A percentile compares a stretch with the other conserved stretches of the same genome.
These are phyloP conservation scores for Komagataella ulmi DNA, from an alignment of 805 yeast species.

Conservation along the genomic window DNA sequence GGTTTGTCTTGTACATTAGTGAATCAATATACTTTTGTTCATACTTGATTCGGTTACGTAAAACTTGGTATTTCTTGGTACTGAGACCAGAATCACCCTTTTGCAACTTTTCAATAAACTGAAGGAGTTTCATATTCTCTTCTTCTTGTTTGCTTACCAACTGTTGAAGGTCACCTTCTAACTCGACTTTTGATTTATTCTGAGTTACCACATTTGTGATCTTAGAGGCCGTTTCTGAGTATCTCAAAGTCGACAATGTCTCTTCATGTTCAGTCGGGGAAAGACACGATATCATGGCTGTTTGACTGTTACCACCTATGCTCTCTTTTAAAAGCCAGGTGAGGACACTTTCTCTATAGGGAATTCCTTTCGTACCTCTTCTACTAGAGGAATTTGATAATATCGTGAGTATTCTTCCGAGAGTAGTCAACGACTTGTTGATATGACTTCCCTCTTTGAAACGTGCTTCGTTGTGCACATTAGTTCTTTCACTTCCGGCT, in stretches of 20 bases:
- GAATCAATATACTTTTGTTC: neutral
- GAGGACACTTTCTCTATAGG: constrained; percentile 62
- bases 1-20: neutral
- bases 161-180: neutral
- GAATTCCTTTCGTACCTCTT: constrained; percentile 25
- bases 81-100: neutral
- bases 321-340: constrained; percentile 69
- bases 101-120: neutral
- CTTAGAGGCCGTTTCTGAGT: constrained; percentile 64
- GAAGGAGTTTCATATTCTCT: neutral
- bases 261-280: constrained; percentile 74
- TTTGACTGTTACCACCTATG: constrained; percentile 71
- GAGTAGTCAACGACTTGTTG: constrained; percentile 63
- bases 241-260: constrained; percentile 59
- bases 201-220: constrained; percentile 49
- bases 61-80: neutral
- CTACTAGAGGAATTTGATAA: constrained; percentile 23
- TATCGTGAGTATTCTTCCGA: constrained; percentile 54
- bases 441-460: constrained; percentile 67
- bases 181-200: constrained; percentile 13
- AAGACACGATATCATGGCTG: constrained; percentile 80
- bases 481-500: constrained; percentile 69
- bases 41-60: neutral
- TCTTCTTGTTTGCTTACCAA: neutral
- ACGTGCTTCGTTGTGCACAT: constrained; percentile 43